Conservation (phyloP, 257 asterid species). For the Petunia secreta region DNA sequence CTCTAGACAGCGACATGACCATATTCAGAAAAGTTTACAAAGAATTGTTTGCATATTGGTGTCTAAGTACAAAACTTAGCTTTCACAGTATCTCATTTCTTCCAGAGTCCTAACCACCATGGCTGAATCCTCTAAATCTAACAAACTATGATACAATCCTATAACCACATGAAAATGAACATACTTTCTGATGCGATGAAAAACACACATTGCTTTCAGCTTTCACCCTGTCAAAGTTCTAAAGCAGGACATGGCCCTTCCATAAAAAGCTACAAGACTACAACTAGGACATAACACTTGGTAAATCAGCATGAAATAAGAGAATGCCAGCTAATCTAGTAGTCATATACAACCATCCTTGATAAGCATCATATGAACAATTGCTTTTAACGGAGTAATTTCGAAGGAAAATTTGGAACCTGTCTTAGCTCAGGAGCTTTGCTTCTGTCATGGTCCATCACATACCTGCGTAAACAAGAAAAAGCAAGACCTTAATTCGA, state of each 20-base stretch:
- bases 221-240: neutral
- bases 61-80: neutral
- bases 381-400: neutral
- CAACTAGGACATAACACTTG: neutral
- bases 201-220: neutral
- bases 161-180: neutral
- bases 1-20: neutral
- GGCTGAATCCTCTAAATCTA: neutral
- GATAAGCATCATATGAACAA: neutral
- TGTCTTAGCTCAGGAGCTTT: conserved; percentile 91
- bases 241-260: neutral
- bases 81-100: neutral
- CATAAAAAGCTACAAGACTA: neutral
- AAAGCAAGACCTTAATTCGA: conserved; percentile 3
- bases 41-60: neutral
- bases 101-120: neutral
- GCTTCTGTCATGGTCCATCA: conserved; percentile 85
- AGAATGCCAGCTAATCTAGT: neutral
- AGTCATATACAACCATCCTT: neutral
- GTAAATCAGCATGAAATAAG: neutral
- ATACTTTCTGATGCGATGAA: neutral
- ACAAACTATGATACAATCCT: neutral
- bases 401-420: conserved; percentile 45
- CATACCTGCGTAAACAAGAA: conserved; percentile 60
- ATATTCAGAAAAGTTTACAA: neutral